phyloP scores from a whole-genome alignment of 352 stramenopile species.

The Phytophthora meadii region DNA sequence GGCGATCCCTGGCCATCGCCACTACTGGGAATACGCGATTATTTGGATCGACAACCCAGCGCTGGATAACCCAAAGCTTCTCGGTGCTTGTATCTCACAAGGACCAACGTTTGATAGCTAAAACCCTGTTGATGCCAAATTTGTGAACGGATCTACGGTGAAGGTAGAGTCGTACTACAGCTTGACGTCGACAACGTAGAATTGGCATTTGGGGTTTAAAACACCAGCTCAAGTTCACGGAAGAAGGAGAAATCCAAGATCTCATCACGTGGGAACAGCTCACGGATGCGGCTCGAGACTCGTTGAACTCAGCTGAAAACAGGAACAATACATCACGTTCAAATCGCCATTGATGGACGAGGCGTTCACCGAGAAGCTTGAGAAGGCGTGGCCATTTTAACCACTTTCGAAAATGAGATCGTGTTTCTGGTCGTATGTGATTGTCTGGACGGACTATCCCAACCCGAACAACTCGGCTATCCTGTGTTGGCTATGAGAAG shows the following conservation, averaged over 20 bases:
- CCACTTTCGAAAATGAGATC: no score
- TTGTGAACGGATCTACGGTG: not conserved
- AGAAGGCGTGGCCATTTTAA: no score
- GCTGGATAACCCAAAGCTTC: slow-evolving; percentile 18
- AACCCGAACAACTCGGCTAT: slow-evolving; percentile 15
- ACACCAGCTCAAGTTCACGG: not conserved
- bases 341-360: no score
- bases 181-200: no score
- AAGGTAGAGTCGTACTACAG: slow-evolving; percentile 4
- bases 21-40: slow-evolving; percentile 16
- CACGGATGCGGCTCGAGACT: slow-evolving; percentile 2
- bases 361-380: no score
- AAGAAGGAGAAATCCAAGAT: slow-evolving; percentile 1
- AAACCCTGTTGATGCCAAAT: slow-evolving; percentile 1
- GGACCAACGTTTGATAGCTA: not conserved
- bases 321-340: not conserved
- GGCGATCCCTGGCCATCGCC: not conserved
- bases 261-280: slow-evolving; percentile 30
- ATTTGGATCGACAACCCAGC: slow-evolving; percentile 8
- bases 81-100: slow-evolving; percentile 24
- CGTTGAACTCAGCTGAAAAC: no score
- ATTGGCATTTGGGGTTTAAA: not conserved
- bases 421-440: slow-evolving; percentile 9
- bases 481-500: slow-evolving; percentile 2
- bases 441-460: slow-evolving; percentile 11